phyloP scores from a whole-genome alignment of 2,329 filamentous ascomycete genomes.

The Aaosphaeria pasadenensis region DNA sequence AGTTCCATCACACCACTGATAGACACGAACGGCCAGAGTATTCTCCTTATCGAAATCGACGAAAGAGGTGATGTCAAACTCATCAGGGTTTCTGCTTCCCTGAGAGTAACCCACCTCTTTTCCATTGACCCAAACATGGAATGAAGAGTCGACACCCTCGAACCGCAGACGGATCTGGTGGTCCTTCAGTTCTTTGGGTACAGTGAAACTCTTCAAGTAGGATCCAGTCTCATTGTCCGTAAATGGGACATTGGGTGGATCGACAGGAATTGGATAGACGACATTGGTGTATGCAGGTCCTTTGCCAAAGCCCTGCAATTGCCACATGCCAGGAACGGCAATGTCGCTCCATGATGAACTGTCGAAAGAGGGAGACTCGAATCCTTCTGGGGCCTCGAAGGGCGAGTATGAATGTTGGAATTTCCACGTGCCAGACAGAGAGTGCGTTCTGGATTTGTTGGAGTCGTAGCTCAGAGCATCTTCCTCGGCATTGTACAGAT shows the following conservation, averaged over 20 bases:
- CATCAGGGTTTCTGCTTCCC: conserved; percentile 64
- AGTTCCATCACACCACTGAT: conserved; percentile 66
- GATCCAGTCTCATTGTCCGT: conserved; percentile 64
- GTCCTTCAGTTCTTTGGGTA: conserved; percentile 51
- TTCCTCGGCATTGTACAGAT: conserved; percentile 49
- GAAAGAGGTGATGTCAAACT: conserved; percentile 63
- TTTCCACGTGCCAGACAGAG: conserved; percentile 37
- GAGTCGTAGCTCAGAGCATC: conserved; percentile 47
- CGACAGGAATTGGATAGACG: conserved; percentile 63
- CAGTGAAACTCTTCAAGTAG: conserved; percentile 55
- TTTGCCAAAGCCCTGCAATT: conserved; percentile 64
- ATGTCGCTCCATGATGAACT: conserved; percentile 51
- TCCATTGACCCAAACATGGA: conserved; percentile 68
- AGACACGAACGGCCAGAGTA: conserved; percentile 61
- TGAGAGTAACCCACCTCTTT: conserved; percentile 64
- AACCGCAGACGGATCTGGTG: conserved; percentile 63
- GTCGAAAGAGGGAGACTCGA: conserved; percentile 31
- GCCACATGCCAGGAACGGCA: conserved; percentile 66
- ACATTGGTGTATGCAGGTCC: conserved; percentile 68
- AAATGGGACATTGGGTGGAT: conserved; percentile 59
- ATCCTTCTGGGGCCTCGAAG: conserved; percentile 34
- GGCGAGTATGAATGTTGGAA: conserved; percentile 37
- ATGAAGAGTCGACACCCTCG: conserved; percentile 70
- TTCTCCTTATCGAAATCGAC: conserved; percentile 51
- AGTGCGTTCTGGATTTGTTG: conserved; percentile 29